Base-by-base conservation (phyloP, 108 stramenopile genomes). In the Cyclotella sp. region DNA sequence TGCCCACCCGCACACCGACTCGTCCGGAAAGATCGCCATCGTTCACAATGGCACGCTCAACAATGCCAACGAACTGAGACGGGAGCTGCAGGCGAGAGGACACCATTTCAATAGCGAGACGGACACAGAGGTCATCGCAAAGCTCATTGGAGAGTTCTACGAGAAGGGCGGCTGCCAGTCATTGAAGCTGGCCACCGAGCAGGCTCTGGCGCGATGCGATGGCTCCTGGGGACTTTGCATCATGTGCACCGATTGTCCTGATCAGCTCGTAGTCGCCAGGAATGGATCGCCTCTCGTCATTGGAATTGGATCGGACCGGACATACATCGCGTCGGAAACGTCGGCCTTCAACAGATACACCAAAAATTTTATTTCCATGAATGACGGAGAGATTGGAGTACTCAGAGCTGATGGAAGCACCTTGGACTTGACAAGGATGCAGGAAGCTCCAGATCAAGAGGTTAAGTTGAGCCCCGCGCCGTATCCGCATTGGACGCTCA, bases 11-110 rank as follows among this genome's bases (percentile, higher is more conserved):
- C 99, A 99, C 73, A 85, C 81, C 18, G 97, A 97, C 87, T 86
- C 85, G 12, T 85, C 91, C 22, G 96, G 96, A 62, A 93, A 97
- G 80, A 91, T 99, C 66, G 97, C 97, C 13, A 79, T 99, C 10
- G 98, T 98, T 26, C 99, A 99, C 87, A 99, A 99, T 71, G 99
- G 99, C 14, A 98, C 97, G 26, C 84, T 99, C 66, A 98, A 95
- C 75, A 99, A 99, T 81, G 85, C 97, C 68, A 93, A 96, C 63
- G 94, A 93, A 27, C 79, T 99, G 40, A 82, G 97, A 49, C 83
- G 89, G 10, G 90, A 92, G 72, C 86, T 99, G 57, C 86, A 93
- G 64, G 58, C 51, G 14, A 68, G 87, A 45, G 98, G 98, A 19
- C 91, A 98, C 47, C 54, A 67, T 21, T 99, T 99, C 81, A 76